Conservation (phyloP, 257 asterid genomes). For the Agastache rugosa region DNA sequence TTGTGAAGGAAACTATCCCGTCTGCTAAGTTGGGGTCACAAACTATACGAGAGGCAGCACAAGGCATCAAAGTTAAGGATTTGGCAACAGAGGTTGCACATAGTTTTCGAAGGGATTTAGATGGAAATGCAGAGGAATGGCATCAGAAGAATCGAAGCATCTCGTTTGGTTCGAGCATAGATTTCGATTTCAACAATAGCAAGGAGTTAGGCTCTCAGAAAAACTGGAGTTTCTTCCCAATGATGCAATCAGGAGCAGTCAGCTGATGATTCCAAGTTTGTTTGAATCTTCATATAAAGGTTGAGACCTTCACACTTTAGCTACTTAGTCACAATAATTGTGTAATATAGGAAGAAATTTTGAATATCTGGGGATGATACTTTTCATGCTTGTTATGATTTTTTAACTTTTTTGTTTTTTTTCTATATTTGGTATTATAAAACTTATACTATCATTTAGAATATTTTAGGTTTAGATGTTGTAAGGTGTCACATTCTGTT, state of each 20-base stretch:
- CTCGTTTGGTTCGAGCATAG: constrained; percentile 83
- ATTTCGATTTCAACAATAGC: constrained; percentile 75
- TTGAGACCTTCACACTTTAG: neutral
- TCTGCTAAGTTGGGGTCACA: constrained; percentile 34
- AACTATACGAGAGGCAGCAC: constrained; percentile 26
- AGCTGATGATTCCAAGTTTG: constrained; percentile 53
- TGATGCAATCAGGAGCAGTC: constrained; percentile 67
- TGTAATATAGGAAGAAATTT: constrained; percentile 26
- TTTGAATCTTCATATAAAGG: constrained; percentile 22
- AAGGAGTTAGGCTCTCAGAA: constrained; percentile 58
- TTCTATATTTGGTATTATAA: neutral
- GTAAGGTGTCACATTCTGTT: neutral
- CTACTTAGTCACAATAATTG: neutral
- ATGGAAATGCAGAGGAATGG: constrained; percentile 47
- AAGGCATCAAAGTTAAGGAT: constrained; percentile 35
- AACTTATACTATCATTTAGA: constrained; percentile 29
- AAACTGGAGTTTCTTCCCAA: constrained; percentile 84
- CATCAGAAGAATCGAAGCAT: constrained; percentile 45
- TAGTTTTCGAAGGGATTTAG: constrained; percentile 6
- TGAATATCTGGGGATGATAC: constrained; percentile 21
- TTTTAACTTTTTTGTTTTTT: constrained; percentile 1
- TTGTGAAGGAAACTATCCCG: constrained; percentile 46
- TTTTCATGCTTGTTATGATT: constrained; percentile 13
- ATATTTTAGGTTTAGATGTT: constrained; percentile 21
- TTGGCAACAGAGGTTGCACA: constrained; percentile 36